These are phyloP conservation scores for Leccinum ochraceum DNA, from an alignment of 768 basidiomycete genomes.

Conservation along the genomic window DNA sequence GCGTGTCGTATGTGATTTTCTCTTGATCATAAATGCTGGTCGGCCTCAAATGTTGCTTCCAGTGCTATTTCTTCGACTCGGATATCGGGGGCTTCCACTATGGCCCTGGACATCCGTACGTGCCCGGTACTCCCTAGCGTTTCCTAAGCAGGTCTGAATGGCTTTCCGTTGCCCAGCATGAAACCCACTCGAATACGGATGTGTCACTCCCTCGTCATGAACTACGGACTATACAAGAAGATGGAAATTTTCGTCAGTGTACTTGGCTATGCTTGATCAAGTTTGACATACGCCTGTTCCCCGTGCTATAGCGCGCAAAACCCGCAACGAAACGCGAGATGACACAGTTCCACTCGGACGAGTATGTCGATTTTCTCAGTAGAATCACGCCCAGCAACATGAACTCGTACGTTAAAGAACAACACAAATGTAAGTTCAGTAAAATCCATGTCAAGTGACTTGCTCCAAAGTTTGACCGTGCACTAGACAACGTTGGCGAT, in stretches of 20 bases:
- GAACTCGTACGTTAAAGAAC: conserved; percentile 90
- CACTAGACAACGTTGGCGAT: conserved; percentile 92
- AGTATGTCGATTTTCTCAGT: conserved; percentile 96
- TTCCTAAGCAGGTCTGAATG: conserved; percentile 1
- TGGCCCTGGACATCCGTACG: conserved; percentile 94
- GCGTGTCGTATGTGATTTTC: conserved; percentile 68
- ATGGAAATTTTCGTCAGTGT: conserved; percentile 98
- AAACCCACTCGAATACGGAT: conserved; percentile 98
- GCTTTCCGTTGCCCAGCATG: conserved; percentile 56
- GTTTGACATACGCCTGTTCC: conserved; percentile 1
- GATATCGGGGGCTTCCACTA: conserved; percentile 99
- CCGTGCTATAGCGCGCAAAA: conserved; percentile 78
- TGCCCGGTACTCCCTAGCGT: conserved; percentile 1
- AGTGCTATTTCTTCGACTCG: conserved; percentile 99
- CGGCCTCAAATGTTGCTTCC: conserved; percentile 5
- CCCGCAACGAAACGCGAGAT: conserved; percentile 99
- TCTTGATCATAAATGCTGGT: conserved; percentile 4
- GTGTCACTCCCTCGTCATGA: conserved; percentile 99
- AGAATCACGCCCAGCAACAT: conserved; percentile 95
- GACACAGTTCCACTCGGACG: conserved; percentile 99
- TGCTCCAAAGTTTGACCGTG: not conserved
- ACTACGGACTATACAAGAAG: conserved; percentile 98
- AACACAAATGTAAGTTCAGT: conserved; percentile 84
- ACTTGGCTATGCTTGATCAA: not conserved
- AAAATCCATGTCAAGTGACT: not conserved